A percentile compares a stretch with the other conserved stretches of the same genome.
These are phyloP conservation scores for Xerophyta viscosa DNA, from an alignment of 106 monocot genomes.

Conservation along the genomic window DNA sequence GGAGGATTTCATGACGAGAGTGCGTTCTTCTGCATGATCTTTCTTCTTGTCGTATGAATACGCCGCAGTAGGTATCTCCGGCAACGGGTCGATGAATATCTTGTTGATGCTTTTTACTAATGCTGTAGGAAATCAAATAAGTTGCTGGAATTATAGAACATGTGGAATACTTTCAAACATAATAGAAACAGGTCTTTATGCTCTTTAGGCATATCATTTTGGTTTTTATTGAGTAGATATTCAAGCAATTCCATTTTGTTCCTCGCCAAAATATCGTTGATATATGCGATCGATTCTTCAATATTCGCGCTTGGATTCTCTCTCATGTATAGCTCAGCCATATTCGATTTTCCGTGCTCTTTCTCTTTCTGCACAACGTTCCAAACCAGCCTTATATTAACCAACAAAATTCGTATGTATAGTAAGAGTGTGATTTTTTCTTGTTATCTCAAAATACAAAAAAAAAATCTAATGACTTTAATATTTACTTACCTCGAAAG, in stretches of 20 bases:
- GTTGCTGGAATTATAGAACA: constrained; percentile 3
- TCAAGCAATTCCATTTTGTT: constrained; percentile 3
- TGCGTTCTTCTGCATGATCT: too few relatives aligned
- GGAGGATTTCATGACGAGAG: too few relatives aligned
- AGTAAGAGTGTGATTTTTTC: too few relatives aligned
- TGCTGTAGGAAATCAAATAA: constrained; percentile 7
- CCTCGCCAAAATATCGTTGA: neutral
- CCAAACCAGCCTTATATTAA: too few relatives aligned
- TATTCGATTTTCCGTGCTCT: constrained; percentile 5
- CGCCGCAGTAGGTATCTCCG: too few relatives aligned
- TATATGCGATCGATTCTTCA: constrained; percentile 6
- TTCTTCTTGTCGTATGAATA: too few relatives aligned
- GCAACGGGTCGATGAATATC: constrained; percentile 1
- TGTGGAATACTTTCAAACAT: constrained; percentile 1
- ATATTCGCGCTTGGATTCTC: constrained; percentile 4
- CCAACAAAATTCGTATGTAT: too few relatives aligned
- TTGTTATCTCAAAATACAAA: too few relatives aligned
- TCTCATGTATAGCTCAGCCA: constrained; percentile 5
- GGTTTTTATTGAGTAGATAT: neutral
- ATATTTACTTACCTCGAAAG: neutral
- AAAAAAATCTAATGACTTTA: too few relatives aligned
- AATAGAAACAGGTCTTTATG: constrained; percentile 1
- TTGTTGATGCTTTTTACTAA: neutral
- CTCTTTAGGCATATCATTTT: neutral
- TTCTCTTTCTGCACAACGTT: constrained; percentile 6